Evolutionary conservation across 2,329 filamentous ascomycete species (phyloP).

Genomic region (Fusarium sp.): DNA sequence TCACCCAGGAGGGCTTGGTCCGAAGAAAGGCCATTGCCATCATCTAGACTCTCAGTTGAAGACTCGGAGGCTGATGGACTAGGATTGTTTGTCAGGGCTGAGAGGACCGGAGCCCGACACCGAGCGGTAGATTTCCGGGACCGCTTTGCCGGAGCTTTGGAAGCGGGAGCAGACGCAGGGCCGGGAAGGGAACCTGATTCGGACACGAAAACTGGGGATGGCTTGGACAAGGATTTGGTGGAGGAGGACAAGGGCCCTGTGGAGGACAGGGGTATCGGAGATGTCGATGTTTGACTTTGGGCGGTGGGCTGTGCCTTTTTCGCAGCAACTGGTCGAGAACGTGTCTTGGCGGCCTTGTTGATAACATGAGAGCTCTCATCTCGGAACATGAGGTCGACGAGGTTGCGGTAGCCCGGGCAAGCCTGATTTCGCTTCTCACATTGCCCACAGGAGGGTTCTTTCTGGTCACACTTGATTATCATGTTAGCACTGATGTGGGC

Average conservation of each 20-base stretch:
- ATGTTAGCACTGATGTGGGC: slow-evolving; percentile 10
- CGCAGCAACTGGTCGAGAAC: slow-evolving; percentile 38
- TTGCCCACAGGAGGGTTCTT: slow-evolving; percentile 64
- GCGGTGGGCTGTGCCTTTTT: slow-evolving; percentile 39
- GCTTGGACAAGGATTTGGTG: slow-evolving; percentile 4
- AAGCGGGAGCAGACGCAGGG: not conserved
- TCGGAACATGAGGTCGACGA: slow-evolving; percentile 68
- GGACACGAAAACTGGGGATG: slow-evolving; percentile 17
- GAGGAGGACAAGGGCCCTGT: slow-evolving; percentile 1
- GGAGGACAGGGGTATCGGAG: slow-evolving; percentile 25
- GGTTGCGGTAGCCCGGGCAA: slow-evolving; percentile 68
- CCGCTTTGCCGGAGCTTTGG: slow-evolving; percentile 16
- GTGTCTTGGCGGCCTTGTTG: slow-evolving; percentile 59
- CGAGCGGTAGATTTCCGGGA: slow-evolving; percentile 21
- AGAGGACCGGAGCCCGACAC: slow-evolving; percentile 37
- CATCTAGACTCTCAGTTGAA: slow-evolving; percentile 36
- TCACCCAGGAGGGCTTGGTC: slow-evolving; percentile 30
- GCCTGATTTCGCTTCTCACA: slow-evolving; percentile 63
- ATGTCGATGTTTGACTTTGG: slow-evolving; percentile 30
- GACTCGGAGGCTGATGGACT: slow-evolving; percentile 39
- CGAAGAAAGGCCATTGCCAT: slow-evolving; percentile 25
- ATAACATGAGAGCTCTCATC: slow-evolving; percentile 68
- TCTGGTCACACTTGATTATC: slow-evolving; percentile 63
- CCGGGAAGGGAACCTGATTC: slow-evolving; percentile 2
- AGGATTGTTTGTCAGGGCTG: slow-evolving; percentile 39